A percentile compares a stretch with the other conserved stretches of the same genome.
phyloP scores from a whole-genome alignment of 352 stramenopile species.

The Globisporangium apiculatum region DNA sequence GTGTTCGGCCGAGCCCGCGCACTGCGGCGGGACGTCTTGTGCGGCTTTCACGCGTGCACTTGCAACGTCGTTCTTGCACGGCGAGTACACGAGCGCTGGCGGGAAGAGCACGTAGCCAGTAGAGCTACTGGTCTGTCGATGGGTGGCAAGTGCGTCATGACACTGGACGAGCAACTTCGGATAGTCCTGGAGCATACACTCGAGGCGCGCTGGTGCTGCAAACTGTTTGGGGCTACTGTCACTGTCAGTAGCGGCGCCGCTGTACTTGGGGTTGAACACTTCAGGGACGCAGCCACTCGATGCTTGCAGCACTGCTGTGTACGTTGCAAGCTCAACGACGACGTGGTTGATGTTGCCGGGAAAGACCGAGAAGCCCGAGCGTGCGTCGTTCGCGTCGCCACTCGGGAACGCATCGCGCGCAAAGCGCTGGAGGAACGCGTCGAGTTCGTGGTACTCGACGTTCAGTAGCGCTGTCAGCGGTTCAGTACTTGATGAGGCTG shows the following conservation, averaged over 20 bases:
- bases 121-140: background rate
- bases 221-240: slow-evolving; percentile 18
- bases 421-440: slow-evolving; percentile 46
- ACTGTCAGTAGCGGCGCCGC: too few relatives aligned
- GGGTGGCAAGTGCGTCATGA: too few relatives aligned
- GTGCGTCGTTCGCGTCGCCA: slow-evolving; percentile 52
- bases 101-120: slow-evolving; percentile 54
- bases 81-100: slow-evolving; percentile 55
- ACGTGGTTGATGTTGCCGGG: slow-evolving; percentile 77
- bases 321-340: slow-evolving; percentile 38
- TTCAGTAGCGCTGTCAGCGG: slow-evolving; percentile 37
- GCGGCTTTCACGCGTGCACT: slow-evolving; percentile 44
- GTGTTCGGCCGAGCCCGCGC: slow-evolving; percentile 54
- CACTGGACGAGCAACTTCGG: slow-evolving; percentile 43
- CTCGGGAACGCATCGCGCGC: slow-evolving; percentile 37
- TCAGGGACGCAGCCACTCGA: slow-evolving; percentile 55
- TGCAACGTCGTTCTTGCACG: slow-evolving; percentile 62
- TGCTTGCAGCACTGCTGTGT: slow-evolving; percentile 35
- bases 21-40: slow-evolving; percentile 53
- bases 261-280: slow-evolving; percentile 65
- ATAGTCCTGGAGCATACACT: slow-evolving; percentile 81
- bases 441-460: slow-evolving; percentile 70
- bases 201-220: slow-evolving; percentile 55
- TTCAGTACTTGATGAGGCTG: background rate
- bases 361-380: slow-evolving; percentile 50